These are phyloP conservation scores for Royoungia palumana DNA, from an alignment of 768 basidiomycete species.

Conservation along the genomic window DNA sequence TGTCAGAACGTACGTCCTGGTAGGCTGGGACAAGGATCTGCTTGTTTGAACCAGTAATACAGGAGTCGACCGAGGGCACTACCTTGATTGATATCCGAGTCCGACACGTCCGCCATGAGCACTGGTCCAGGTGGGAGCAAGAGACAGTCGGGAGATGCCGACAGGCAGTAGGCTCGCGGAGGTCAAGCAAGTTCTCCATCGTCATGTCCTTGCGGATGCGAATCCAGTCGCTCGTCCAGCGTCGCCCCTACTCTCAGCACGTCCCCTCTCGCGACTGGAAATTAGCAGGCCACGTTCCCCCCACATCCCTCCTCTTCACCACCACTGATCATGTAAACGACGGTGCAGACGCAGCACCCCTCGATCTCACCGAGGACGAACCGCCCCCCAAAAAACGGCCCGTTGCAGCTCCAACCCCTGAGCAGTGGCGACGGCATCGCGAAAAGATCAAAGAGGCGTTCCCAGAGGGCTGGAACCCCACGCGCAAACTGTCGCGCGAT, in stretches of 20 bases:
- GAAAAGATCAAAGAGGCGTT: conserved; percentile 49
- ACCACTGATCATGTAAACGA: neutral
- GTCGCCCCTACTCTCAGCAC: conserved; percentile 26
- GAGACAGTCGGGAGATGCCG: conserved; percentile 25
- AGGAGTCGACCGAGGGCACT: conserved; percentile 15
- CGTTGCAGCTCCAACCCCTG: conserved; percentile 34
- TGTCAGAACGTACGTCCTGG: conserved; percentile 80
- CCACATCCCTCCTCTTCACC: conserved; percentile 26
- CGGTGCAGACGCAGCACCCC: conserved; percentile 1
- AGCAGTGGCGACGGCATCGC: conserved; percentile 50
- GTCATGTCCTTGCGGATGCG: conserved; percentile 15
- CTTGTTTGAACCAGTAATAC: conserved; percentile 13
- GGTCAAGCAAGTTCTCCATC: neutral
- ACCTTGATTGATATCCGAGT: conserved; percentile 75
- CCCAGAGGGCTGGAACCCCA: conserved; percentile 73
- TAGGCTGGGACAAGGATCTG: conserved; percentile 55
- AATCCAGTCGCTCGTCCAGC: conserved; percentile 6
- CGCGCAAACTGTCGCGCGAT: conserved; percentile 74
- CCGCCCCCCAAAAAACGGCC: conserved; percentile 20
- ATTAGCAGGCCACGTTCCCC: conserved; percentile 30
- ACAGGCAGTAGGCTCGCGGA: conserved; percentile 14
- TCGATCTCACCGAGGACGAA: conserved; percentile 32
- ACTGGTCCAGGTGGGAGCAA: neutral
- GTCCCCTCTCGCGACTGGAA: conserved; percentile 29
- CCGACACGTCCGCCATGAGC: conserved; percentile 75